Conservation (phyloP, 176 grass and related monocot genomes). For the Rhynchospora tenuis region DNA sequence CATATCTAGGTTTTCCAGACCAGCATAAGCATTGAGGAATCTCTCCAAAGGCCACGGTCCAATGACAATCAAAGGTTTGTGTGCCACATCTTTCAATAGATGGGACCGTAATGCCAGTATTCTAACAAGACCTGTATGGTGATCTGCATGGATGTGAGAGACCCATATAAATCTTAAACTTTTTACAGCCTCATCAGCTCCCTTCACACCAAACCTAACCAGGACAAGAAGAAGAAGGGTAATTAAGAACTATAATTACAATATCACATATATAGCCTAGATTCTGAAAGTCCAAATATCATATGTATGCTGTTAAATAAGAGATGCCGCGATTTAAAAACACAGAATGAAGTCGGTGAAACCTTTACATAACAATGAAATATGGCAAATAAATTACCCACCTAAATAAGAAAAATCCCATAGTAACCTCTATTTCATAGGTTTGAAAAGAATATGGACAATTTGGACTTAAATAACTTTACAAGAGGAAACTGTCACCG, state of each 20-base stretch:
- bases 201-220: constrained; percentile 71
- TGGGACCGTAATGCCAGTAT: constrained; percentile 73
- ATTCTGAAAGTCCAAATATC: not conserved
- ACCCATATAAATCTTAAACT: constrained; percentile 81
- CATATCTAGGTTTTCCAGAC: constrained; percentile 87
- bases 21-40: constrained; percentile 92
- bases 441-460: not conserved
- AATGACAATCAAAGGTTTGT: constrained; percentile 78
- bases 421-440: not conserved
- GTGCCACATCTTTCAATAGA: constrained; percentile 45
- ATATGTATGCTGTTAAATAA: not conserved
- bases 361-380: not conserved
- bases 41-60: constrained; percentile 82
- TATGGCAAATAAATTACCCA: not conserved
- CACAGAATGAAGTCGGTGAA: not conserved
- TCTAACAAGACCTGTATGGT: constrained; percentile 84
- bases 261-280: constrained; percentile 18
- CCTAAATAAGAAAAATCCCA: not conserved
- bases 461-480: too few relatives aligned
- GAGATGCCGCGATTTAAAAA: not conserved
- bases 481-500: not conserved
- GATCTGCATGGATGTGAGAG: constrained; percentile 98
- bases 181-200: constrained; percentile 68
- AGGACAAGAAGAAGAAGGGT: constrained; percentile 13
- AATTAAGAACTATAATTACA: not conserved